Conservation (phyloP, 148 eudicot species). For the Diospyros lotus region DNA sequence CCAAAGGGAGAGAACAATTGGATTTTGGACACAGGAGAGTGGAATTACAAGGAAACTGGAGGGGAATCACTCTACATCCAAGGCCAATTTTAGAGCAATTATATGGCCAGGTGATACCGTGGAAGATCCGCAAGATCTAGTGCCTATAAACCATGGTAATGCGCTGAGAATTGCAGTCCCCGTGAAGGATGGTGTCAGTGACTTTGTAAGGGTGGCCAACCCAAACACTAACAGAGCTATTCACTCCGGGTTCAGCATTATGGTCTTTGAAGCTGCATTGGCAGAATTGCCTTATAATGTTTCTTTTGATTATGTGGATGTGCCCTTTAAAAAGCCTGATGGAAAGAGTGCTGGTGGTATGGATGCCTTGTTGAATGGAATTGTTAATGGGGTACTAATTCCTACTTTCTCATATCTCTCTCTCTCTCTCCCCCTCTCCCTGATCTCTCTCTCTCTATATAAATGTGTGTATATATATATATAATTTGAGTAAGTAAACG, state of each 20-base stretch:
- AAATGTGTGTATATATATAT: no score
- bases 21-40: constrained; percentile 26
- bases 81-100: constrained; percentile 16
- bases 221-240: constrained; percentile 19
- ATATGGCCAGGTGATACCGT: constrained; percentile 32
- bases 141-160: constrained; percentile 37
- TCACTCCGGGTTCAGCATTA: constrained; percentile 47
- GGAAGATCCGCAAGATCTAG: constrained; percentile 27
- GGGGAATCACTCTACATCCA: background rate
- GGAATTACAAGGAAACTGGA: constrained; percentile 17
- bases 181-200: constrained; percentile 35
- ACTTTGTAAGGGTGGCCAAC: constrained; percentile 37
- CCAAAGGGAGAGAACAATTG: constrained; percentile 9
- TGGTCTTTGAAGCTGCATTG: constrained; percentile 55
- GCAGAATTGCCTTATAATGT: constrained; percentile 39
- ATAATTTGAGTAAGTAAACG: no score
- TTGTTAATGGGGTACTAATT: no score
- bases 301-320: constrained; percentile 28
- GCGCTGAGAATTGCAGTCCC: constrained; percentile 50
- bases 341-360: no score
- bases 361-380: no score
- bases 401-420: no score
- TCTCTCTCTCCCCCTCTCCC: no score
- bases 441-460: no score
- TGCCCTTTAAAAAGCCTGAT: constrained; percentile 27